Evolutionary conservation across 1,139 yeast species (phyloP).

Genomic region (Yamadazyma trypodendri): DNA sequence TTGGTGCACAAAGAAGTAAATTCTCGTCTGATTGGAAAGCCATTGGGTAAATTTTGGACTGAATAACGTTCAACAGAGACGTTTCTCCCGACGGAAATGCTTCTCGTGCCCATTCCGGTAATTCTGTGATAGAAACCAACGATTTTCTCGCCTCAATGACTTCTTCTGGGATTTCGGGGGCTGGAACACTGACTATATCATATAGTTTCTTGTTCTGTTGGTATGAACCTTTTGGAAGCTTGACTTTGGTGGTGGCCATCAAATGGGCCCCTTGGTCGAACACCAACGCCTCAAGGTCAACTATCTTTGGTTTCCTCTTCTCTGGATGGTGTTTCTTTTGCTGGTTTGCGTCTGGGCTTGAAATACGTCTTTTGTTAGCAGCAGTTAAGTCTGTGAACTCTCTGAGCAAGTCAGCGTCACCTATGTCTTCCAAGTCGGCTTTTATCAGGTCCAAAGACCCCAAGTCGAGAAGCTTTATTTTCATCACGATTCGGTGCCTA

Average conservation of each 20-base stretch:
- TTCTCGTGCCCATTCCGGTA: slow-evolving; percentile 81
- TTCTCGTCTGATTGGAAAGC: slow-evolving; percentile 76
- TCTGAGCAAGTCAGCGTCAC: slow-evolving; percentile 22
- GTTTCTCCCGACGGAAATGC: slow-evolving; percentile 76
- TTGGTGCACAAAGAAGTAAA: slow-evolving; percentile 90
- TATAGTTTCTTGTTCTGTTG: slow-evolving; percentile 71
- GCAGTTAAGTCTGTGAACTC: slow-evolving; percentile 22
- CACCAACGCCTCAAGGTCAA: slow-evolving; percentile 62
- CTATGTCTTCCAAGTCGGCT: slow-evolving; percentile 22
- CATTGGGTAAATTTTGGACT: slow-evolving; percentile 74
- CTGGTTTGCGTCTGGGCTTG: slow-evolving; percentile 8
- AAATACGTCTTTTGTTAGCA: slow-evolving; percentile 17
- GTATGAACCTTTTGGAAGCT: slow-evolving; percentile 80
- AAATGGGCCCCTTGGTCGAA: slow-evolving; percentile 75
- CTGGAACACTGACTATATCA: slow-evolving; percentile 86
- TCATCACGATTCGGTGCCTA: slow-evolving; percentile 45
- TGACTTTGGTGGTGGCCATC: slow-evolving; percentile 64
- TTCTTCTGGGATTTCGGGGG: slow-evolving; percentile 53
- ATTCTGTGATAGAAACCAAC: slow-evolving; percentile 54
- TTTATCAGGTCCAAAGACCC: slow-evolving; percentile 22
- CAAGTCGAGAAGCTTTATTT: slow-evolving; percentile 34
- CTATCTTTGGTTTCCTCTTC: slow-evolving; percentile 47
- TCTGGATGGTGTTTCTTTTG: slow-evolving; percentile 11
- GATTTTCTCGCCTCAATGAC: slow-evolving; percentile 37
- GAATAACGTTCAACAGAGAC: slow-evolving; percentile 70